Base-by-base conservation (phyloP, 495 filamentous ascomycete genomes). In the Viridothelium virens region DNA sequence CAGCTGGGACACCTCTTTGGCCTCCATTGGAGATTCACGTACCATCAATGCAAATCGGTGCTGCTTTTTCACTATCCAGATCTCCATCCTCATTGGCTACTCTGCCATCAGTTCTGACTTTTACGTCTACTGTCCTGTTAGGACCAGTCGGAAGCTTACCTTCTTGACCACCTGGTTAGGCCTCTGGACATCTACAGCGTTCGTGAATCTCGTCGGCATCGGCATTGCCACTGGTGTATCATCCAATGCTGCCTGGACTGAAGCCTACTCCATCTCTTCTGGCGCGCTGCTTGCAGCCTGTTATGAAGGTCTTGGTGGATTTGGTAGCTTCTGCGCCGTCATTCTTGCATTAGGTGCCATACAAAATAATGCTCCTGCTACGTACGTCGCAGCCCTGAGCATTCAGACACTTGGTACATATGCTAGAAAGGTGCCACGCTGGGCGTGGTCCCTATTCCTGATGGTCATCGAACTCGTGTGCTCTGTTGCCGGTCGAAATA, bases 401-500 rank as follows among this genome's bases (percentile, higher is more conserved):
- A 67, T 66, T 18, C 71, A 73, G 56, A 47, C 65, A 14, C 61
- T 73, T 9, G 71, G 70, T 36, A 33, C 53, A 3, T 69, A 62
- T 14, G 31, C 64, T 18, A 65, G 39, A n/a, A 64, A 61, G 39
- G 65, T 73, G 14, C 78, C 88, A 2, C 79, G 88, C 11, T 83
- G 82, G 44, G 71, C 88, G 65, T 90, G 87, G 86, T 86, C 83
- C 50, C 83, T 81, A 11, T 71, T 86, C 39, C 78, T 81, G 2
- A 79, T 84, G 0, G 74, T 89, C 10, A 82, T 91, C 36, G 85
- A 84, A 69, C 80, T 83, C 3, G 83, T 86, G 46, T 87, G 86
- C 69, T 87, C 85, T 0, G 76, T 90, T 16, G 87, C 80, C 1
- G 88, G 88, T 12, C 79, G 86, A 5, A 78, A 84, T 59, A 66